Base-by-base conservation (phyloP, 441 rosid species). In the Euphorbia celastroides region DNA sequence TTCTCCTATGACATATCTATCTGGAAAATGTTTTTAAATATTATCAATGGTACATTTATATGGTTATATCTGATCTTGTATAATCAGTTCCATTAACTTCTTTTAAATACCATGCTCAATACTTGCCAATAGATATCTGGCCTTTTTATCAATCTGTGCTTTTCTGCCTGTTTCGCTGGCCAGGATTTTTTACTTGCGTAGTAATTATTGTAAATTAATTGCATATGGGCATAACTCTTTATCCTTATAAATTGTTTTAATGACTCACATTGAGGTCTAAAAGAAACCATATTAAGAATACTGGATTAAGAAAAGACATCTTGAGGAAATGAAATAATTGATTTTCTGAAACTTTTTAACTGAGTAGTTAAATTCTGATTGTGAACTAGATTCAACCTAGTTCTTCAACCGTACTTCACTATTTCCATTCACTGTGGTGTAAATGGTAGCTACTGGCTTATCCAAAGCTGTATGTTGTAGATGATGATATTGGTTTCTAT, bases 401-500 rank as follows among this genome's bases (percentile, higher is more conserved):
- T 36, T 46, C 22, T 63, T 51, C 11, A 38, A 30, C 11, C 62
- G 20, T 62, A 23, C 57, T 57, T 67, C 25, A 50, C 31, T 41
- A 16, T 65, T 25, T 50, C 46, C 56, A 44, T 57, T 72, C 36
- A 20, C n/a, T 10, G 9, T 36, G 36, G 25, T 56, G n/a, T 32
- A 14, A 55, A n/a, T 60, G 57, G 38, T 50, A 31, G 11, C 12
- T 2, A 38, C 22, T 56, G 30, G 30, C 19, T 46, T 59, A 1
- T 27, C 16, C 14, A 13, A 57, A 25, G 56, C 60, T 42, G 11
- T n/a, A 38, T 56, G 36, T 25, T 19, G 54, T 64, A n/a, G 69
- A 38, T 65, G 23, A 51, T n/a, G 60, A 60, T 52, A 19, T 62
- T 74, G 64, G 44, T 72, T 62, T 73, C 54, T 65, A 48, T 67